phyloP scores from a whole-genome alignment of 768 basidiomycete genomes.

The Lyophyllum atratum region DNA sequence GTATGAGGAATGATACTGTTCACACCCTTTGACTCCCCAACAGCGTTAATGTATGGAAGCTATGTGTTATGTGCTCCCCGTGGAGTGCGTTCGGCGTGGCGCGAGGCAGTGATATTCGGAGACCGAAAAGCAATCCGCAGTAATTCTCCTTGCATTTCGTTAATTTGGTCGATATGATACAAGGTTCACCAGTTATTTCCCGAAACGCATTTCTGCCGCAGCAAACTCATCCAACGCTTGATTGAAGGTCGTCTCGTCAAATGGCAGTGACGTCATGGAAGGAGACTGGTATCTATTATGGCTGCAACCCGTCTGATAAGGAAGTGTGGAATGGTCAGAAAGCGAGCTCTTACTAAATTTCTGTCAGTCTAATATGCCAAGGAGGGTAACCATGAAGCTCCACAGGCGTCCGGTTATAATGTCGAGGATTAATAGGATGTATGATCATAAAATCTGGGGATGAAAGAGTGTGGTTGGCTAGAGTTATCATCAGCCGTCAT shows the following conservation, averaged over 20 bases:
- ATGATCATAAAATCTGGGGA: conserved; percentile 80
- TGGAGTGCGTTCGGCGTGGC: not conserved
- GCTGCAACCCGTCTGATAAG: conserved; percentile 18
- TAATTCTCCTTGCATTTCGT: not conserved
- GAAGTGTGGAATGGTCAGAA: not conserved
- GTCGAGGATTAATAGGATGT: conserved; percentile 51
- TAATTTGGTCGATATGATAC: conserved; percentile 6
- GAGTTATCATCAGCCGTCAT: conserved; percentile 5
- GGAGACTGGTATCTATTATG: conserved; percentile 23
- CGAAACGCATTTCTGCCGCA: conserved; percentile 75
- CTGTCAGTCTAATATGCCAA: conserved; percentile 83
- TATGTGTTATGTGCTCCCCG: too few species aligned
- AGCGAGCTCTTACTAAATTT: conserved; percentile 62
- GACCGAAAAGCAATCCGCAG: not conserved
- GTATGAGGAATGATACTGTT: too few species aligned
- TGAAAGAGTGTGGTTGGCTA: conserved; percentile 48
- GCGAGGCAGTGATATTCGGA: not conserved
- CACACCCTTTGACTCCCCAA: too few species aligned
- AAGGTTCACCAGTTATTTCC: conserved; percentile 47
- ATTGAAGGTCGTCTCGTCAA: conserved; percentile 63
- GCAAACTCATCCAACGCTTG: conserved; percentile 75
- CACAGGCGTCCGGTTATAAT: conserved; percentile 42
- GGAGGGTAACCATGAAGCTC: conserved; percentile 81
- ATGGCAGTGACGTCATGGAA: conserved; percentile 14
- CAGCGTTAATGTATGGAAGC: too few species aligned